Percentiles rank a stretch among this genome's conserved stretches.
Evolutionary conservation across 768 basidiomycete genomes (phyloP).

Genomic region (Pilatotrama ljubarskyi): DNA sequence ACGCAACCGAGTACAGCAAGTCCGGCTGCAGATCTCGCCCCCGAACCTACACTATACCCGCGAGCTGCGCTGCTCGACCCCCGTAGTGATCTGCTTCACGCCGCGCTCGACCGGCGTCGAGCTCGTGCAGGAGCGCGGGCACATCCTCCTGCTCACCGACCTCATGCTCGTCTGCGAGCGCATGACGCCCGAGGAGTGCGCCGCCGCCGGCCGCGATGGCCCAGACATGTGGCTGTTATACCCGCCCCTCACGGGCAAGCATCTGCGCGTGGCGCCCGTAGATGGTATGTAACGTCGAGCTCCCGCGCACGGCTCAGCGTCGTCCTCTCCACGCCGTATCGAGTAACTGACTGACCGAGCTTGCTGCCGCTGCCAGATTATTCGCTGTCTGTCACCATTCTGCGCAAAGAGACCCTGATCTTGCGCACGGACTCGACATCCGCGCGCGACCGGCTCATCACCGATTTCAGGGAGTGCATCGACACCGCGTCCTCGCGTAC

Average conservation of each 20-base stretch:
- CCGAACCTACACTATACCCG: constrained; percentile 77
- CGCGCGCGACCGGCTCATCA: constrained; percentile 60
- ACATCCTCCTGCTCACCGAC: constrained; percentile 89
- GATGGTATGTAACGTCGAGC: constrained; percentile 38
- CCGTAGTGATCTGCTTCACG: constrained; percentile 74
- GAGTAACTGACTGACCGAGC: background rate
- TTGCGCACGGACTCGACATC: constrained; percentile 61
- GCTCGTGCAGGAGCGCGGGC: constrained; percentile 74
- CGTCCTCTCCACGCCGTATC: background rate
- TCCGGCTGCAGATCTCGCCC: constrained; percentile 87
- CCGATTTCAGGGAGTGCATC: constrained; percentile 81
- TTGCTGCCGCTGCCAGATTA: constrained; percentile 49
- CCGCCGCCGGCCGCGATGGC: constrained; percentile 49
- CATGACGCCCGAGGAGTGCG: constrained; percentile 67
- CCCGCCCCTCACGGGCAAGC: constrained; percentile 94
- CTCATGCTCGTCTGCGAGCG: constrained; percentile 89
- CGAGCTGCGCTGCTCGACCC: constrained; percentile 68
- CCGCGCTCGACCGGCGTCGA: constrained; percentile 74
- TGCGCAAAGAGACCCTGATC: constrained; percentile 83
- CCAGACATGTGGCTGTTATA: constrained; percentile 92
- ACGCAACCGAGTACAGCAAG: constrained; percentile 54
- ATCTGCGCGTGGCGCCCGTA: constrained; percentile 69
- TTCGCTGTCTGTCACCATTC: constrained; percentile 73
- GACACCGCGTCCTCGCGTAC: constrained; percentile 74
- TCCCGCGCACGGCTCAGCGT: background rate